A percentile compares a stretch with the other conserved stretches of the same genome.
Evolutionary conservation across 768 basidiomycete species (phyloP).

Genomic region (Suillus paluster): DNA sequence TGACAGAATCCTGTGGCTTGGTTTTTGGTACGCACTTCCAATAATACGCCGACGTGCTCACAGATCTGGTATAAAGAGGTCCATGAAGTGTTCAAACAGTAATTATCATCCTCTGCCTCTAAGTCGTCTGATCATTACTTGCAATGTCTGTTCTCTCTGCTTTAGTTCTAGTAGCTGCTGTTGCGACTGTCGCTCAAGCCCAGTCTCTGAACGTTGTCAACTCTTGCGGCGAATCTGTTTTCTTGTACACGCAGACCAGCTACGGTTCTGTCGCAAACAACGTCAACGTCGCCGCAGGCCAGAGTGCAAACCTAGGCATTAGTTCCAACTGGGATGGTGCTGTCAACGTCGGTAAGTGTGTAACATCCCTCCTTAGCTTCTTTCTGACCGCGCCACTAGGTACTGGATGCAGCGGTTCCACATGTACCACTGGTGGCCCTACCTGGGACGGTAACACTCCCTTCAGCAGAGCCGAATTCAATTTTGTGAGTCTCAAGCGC

Average conservation of each 20-base stretch:
- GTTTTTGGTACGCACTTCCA: neutral
- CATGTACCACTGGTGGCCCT: conserved; percentile 35
- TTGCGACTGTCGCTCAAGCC: conserved; percentile 26
- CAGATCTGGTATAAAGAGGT: neutral
- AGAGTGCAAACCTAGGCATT: conserved; percentile 31
- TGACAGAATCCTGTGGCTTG: neutral
- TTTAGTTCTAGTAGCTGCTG: conserved; percentile 22
- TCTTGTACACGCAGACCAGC: conserved; percentile 36
- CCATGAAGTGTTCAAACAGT: neutral
- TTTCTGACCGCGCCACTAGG: conserved; percentile 18
- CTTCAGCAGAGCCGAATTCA: conserved; percentile 38
- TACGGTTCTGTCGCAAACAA: conserved; percentile 31
- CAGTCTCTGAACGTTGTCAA: conserved; percentile 35
- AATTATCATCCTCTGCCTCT: neutral
- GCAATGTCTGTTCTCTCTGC: conserved; percentile 26
- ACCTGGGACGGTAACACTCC: conserved; percentile 34
- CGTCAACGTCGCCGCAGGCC: conserved; percentile 26
- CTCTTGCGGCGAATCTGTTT: conserved; percentile 28
- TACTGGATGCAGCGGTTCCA: conserved; percentile 30
- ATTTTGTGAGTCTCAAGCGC: conserved; percentile 25
- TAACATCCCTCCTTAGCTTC: conserved; percentile 8
- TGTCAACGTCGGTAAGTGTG: conserved; percentile 32
- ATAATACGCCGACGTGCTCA: neutral
- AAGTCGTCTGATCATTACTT: neutral
- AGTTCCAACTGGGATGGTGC: conserved; percentile 37